Evolutionary conservation across 202 grass and related monocot genomes (phyloP), one percentile per base, ranked within the genome.

Genomic region (Carex arenaria): DNA sequence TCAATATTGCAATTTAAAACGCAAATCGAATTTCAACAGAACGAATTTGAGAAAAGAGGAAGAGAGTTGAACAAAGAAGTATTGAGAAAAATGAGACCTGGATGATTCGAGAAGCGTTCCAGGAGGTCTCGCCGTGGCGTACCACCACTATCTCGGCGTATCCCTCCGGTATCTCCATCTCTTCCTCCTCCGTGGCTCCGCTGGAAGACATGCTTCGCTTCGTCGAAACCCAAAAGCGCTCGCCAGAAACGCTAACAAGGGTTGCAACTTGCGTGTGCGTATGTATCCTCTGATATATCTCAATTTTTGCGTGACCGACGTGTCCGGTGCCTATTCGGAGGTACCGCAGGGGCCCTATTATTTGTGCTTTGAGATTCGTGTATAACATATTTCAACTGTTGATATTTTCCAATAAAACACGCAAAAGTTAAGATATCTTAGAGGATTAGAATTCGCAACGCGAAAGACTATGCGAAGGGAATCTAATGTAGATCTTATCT

Each of bases 121-220:
- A 93, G 13, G 86, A 78, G 11, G 90, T 91, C 83, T 93, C 91
- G 0, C 89, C 91, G 56, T 97, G 94, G 34, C 93, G 87, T 51
- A 96, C 90, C 68, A 94, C 89, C n/a, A 95, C 85, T 6, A 99
- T 85, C 93, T 99, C 91, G 3, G 93, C 90, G 79, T 93, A 94
- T 15, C 87, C 87, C 61, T 66, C 70, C 1, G 63, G 57, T 67
- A 78, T 79, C 34, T 79, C 74, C 69, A n/a, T 34, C 60, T 22
- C 74, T 45, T 54, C 60, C 31, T 67, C 60, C 52, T 67, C 59
- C 30, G 38, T 66, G 17, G 12, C 43, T 36, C 34, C 26, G 73
- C 52, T 77, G 32, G 73, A 77, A 30, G 73, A 57, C 73, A 77
- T 77, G 73, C 51, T 40, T 75, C 14, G 51, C 26, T n/a, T 56